These are phyloP conservation scores for Thalia dealbata DNA, from an alignment of 176 grass and related monocot genomes.

Conservation along the genomic window DNA sequence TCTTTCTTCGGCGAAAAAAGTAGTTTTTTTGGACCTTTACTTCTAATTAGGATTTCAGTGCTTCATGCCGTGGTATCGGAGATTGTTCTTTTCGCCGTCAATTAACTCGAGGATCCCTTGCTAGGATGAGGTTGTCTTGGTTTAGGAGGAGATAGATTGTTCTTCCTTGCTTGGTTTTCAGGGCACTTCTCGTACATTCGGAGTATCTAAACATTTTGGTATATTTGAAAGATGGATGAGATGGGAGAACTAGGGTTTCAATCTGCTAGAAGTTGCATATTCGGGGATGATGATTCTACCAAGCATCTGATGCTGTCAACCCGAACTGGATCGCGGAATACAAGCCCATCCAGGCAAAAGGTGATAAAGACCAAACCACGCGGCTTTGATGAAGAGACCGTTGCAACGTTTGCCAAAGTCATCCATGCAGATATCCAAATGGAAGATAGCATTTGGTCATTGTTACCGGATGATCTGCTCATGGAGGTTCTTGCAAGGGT, in stretches of 20 bases:
- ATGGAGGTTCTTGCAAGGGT: constrained; percentile 76
- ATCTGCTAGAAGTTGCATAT: constrained; percentile 1
- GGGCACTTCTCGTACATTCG: not conserved
- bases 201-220: not conserved
- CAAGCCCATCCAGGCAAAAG: constrained; percentile 62
- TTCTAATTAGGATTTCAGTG: not conserved
- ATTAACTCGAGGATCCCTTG: not conserved
- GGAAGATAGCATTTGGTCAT: constrained; percentile 55
- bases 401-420: constrained; percentile 29
- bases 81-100: not conserved
- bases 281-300: not conserved
- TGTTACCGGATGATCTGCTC: constrained; percentile 68
- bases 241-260: constrained; percentile 13
- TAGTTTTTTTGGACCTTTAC: not conserved
- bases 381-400: constrained; percentile 76
- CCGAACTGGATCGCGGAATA: constrained; percentile 30
- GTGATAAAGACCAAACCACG: constrained; percentile 71
- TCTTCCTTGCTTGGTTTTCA: not conserved
- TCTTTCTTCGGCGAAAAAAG: not conserved
- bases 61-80: not conserved
- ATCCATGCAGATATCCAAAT: constrained; percentile 53
- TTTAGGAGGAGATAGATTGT: not conserved
- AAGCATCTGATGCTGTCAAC: constrained; percentile 5
- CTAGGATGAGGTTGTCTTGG: not conserved
- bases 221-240: not conserved